Base-by-base conservation (phyloP, 306 rosid genomes). In the Astragalus glycyphyllos region DNA sequence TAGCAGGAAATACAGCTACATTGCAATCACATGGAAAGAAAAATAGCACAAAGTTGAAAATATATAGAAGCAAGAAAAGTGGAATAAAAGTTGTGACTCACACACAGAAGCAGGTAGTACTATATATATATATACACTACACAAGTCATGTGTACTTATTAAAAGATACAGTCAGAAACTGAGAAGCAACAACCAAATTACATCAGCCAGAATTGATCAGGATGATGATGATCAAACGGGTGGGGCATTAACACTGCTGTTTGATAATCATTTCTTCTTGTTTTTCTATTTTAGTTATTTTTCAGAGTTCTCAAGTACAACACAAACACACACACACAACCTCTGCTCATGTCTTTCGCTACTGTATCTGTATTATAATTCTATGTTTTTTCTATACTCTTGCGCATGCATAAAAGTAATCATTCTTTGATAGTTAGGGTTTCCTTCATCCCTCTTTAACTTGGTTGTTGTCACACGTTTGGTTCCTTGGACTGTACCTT, bases 361-460 rank as follows among this genome's bases (percentile, higher is more conserved):
- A 35, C 49, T 74, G 82, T 51, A 61, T 61, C 31, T 14, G 66
- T 49, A 66, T 77, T 63, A 82, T 81, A 75, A 74, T 84, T 87
- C 84, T 65, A n/a, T 69, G 69, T 70, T 82, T 72, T 49, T 60
- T 54, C 48, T 64, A 15, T 78, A 32, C 48, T 11, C 72, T 77
- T 74, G 88, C 90, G 92, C 92, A 81, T 88, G 92, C 90, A 69
- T 73, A 76, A 76, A 63, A 69, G 81, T 78, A 83, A 85, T 88
- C 88, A 88, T 88, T 85, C 45, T 75, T 26, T 65, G 73, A 45
- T 50, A 20, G 68, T 65, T 80, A 80, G 79, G 83, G 80, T 73
- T 82, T 82, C 69, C 73, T 65, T 77, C 66, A 0, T 69, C 60
- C 35, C 31, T 74, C 31, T n/a, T n/a, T 60, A 41, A 29, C 32